Conservation (phyloP, 345 rosid species). For the Camelina laxa region DNA sequence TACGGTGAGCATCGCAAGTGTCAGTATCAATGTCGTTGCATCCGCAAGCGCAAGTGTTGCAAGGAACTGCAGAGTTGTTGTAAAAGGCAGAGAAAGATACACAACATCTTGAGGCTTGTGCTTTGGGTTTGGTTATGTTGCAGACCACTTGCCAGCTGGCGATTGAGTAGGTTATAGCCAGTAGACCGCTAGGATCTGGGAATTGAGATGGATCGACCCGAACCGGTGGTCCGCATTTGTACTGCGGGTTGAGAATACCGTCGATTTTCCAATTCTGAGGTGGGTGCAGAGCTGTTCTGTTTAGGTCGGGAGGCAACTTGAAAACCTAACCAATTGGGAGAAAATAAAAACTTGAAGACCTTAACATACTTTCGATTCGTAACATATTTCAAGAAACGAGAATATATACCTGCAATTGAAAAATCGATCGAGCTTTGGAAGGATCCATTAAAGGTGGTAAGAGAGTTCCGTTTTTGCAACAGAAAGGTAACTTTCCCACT, state of each 20-base stretch:
- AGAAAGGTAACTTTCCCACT: slow-evolving; percentile 69
- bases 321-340: slow-evolving; percentile 30
- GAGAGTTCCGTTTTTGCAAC: slow-evolving; percentile 79
- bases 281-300: slow-evolving; percentile 71
- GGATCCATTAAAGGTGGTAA: slow-evolving; percentile 72
- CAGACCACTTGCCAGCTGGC: slow-evolving; percentile 86
- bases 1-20: slow-evolving; percentile 57
- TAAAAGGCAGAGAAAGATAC: slow-evolving; percentile 96
- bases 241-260: slow-evolving; percentile 66
- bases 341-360: not conserved
- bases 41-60: slow-evolving; percentile 94
- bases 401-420: slow-evolving; percentile 67
- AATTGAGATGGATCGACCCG: slow-evolving; percentile 74
- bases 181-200: slow-evolving; percentile 75
- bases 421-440: slow-evolving; percentile 58
- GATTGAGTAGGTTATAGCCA: slow-evolving; percentile 51
- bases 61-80: slow-evolving; percentile 76
- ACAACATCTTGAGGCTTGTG: slow-evolving; percentile 65
- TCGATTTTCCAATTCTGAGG: slow-evolving; percentile 76
- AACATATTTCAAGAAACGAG: not conserved
- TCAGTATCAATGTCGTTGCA: slow-evolving; percentile 52
- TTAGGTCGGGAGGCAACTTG: slow-evolving; percentile 74
- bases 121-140: slow-evolving; percentile 76
- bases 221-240: slow-evolving; percentile 79
- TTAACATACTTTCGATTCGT: not conserved